Evolutionary conservation across 2,329 filamentous ascomycete genomes (phyloP).

Genomic region (Fusarium albosuccineum): DNA sequence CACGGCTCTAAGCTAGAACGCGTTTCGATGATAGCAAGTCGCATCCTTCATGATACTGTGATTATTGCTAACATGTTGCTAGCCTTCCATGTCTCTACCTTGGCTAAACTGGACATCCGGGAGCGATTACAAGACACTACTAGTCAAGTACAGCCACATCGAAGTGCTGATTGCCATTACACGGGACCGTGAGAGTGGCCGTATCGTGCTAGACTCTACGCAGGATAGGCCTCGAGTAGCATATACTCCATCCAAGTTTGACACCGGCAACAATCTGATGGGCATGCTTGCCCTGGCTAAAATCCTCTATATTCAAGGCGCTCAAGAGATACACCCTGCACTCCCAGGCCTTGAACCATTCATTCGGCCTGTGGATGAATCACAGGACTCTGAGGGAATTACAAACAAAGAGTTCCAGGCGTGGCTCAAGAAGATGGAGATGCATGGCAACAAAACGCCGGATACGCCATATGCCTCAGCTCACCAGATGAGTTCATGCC

Average conservation of each 20-base stretch:
- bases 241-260: background rate
- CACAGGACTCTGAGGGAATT: background rate
- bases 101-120: background rate
- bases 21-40: background rate
- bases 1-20: background rate
- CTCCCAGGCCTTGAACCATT: background rate
- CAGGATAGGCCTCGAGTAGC: background rate
- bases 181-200: background rate
- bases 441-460: background rate
- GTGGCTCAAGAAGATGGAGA: background rate
- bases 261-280: background rate
- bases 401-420: background rate
- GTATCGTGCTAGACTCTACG: background rate
- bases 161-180: background rate
- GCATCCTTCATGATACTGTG: too few species aligned
- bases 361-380: background rate
- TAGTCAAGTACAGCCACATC: background rate
- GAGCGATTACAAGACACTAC: background rate
- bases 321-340: background rate
- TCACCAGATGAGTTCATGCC: background rate
- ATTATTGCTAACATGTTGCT: background rate
- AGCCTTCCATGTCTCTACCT: background rate
- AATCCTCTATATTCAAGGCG: background rate
- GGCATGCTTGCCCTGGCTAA: background rate
- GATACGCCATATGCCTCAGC: background rate